phyloP scores from a whole-genome alignment of 202 grass and related monocot genomes.

The Brachypodium distachyon region DNA sequence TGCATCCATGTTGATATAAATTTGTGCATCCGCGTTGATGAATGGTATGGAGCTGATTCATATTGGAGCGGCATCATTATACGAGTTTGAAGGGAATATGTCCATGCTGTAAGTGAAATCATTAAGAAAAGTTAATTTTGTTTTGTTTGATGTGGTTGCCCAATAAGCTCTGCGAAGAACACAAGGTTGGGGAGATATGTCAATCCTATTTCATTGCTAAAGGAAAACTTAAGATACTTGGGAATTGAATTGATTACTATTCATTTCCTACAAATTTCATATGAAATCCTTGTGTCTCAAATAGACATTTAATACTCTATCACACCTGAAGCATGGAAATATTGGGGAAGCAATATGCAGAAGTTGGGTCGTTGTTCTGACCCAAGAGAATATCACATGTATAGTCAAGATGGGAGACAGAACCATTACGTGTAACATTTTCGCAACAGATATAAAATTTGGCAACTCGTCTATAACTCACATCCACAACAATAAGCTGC shows the following conservation, averaged over 20 bases:
- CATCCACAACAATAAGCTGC: background rate
- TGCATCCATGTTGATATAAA: no score
- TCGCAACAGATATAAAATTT: background rate
- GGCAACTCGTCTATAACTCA: background rate
- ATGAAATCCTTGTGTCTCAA: background rate
- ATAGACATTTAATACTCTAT: background rate
- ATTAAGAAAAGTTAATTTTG: background rate
- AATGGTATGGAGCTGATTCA: background rate
- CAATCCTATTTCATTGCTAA: background rate
- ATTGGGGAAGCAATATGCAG: background rate
- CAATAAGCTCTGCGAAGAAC: no score
- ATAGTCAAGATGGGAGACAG: background rate
- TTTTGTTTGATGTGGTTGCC: background rate
- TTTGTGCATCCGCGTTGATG: background rate
- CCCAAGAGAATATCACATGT: background rate
- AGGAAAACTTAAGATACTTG: background rate
- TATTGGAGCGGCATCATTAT: background rate
- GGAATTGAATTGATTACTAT: background rate
- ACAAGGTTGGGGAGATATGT: background rate
- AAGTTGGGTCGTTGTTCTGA: no score
- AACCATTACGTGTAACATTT: background rate
- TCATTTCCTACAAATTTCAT: background rate
- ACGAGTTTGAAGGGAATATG: background rate
- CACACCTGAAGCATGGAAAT: background rate
- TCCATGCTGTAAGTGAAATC: background rate